Evolutionary conservation across 2,329 filamentous ascomycete genomes (phyloP), one percentile per base, ranked within the genome.

Genomic region (Thielaviopsis punctulata): DNA sequence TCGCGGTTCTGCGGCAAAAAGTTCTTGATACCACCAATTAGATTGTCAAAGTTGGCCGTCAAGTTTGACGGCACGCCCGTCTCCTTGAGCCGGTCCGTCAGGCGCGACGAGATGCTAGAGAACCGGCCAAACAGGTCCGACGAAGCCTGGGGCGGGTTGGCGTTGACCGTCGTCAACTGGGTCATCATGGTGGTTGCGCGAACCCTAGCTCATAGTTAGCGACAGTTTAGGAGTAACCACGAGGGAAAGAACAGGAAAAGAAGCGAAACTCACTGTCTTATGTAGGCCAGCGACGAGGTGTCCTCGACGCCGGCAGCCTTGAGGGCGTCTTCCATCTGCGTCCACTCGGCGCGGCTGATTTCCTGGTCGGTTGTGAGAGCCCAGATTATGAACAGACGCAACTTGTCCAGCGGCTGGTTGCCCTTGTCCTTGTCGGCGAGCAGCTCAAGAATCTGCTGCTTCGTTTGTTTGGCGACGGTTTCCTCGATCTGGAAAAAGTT

Each of bases 171-270:
- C 3, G 89, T 86, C 65, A 98, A 84, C 78, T 96, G 95, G 13
- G 90, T 96, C 87, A 96, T 95, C 57, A 92, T 87, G 4, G 90
- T 96, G 49, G 94, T 88, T 58, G 93, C 86, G 55, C 90, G 87
- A 50, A 96, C 86, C 64, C 85, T 80, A 61, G 44, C 48, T 41
- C 54, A 45, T 55, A 49, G 30, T 53, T 55, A 13, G 51, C 45
- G 25, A 4, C 33, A 6, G 25, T 51, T 49, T 50, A 45, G 13
- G 22, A 13, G 18, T 24, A 15, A 4, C 10, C 22, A 15, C 36
- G 8, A n/a, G 22, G 10, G 36, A 3, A n/a, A 8, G 18, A 48
- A 15, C 27, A 33, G 21, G 25, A 54, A 23, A 27, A 43, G 22
- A 22, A 21, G 15, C 15, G 24, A 22, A 50, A 70, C 80, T 68